These are phyloP conservation scores for Flaveria brownii DNA, from an alignment of 129 eudicot species.

Conservation along the genomic window DNA sequence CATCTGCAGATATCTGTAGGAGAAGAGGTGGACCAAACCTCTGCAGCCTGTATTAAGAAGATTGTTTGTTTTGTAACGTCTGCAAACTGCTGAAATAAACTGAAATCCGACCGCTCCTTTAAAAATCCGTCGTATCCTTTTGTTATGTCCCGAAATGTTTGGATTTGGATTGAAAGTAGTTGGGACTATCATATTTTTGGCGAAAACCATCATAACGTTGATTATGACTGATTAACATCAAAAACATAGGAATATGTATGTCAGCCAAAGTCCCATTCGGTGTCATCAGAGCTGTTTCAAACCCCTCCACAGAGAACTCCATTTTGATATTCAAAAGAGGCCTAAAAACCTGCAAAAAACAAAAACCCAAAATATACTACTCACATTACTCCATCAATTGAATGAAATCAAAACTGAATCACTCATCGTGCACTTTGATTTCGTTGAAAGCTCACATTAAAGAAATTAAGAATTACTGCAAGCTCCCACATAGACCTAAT, in stretches of 20 bases:
- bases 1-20: too few species aligned
- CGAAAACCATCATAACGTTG: too few species aligned
- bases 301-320: constrained; percentile 87
- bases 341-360: constrained; percentile 81
- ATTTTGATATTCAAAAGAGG: constrained; percentile 75
- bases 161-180: too few species aligned
- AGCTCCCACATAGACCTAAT: constrained; percentile 93
- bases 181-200: too few species aligned
- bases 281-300: constrained; percentile 83
- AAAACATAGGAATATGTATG: constrained; percentile 83
- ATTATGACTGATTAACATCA: too few species aligned
- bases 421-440: background rate
- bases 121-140: too few species aligned
- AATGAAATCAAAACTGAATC: constrained; percentile 12
- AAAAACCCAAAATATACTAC: constrained; percentile 20
- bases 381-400: background rate
- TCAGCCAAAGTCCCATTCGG: constrained; percentile 77
- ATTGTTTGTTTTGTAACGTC: too few species aligned
- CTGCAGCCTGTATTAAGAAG: too few species aligned
- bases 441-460: constrained; percentile 54
- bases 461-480: constrained; percentile 84
- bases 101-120: too few species aligned
- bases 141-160: too few species aligned
- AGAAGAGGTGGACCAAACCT: too few species aligned
- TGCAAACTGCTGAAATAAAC: too few species aligned